phyloP scores from a whole-genome alignment of 495 filamentous ascomycete species.

The Tuber magnatum region DNA sequence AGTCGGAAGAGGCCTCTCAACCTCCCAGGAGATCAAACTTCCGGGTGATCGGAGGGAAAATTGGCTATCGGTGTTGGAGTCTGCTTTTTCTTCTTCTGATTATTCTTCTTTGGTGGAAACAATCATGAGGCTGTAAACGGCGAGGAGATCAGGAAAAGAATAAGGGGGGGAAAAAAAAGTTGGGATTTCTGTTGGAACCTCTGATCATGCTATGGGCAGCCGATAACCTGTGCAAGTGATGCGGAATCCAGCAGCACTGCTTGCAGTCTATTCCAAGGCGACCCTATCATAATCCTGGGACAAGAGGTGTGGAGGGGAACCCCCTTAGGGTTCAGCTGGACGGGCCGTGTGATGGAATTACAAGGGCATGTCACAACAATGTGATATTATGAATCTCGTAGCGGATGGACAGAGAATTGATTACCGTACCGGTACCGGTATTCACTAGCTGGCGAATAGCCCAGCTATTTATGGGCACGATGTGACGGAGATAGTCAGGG shows the following conservation, averaged over 20 bases:
- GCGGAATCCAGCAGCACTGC: background rate
- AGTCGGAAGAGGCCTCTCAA: constrained; percentile 1
- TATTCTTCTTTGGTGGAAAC: background rate
- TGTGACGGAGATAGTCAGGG: background rate
- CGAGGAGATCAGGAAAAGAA: background rate
- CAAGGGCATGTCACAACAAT: background rate
- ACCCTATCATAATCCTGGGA: background rate
- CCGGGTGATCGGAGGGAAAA: background rate
- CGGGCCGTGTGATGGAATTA: constrained; percentile 1
- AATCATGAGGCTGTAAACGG: background rate
- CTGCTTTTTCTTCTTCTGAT: background rate
- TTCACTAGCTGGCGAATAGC: background rate
- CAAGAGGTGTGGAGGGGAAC: background rate
- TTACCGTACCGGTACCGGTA: background rate
- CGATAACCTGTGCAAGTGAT: background rate
- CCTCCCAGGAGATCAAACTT: background rate
- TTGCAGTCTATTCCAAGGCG: background rate
- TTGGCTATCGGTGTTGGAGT: background rate
- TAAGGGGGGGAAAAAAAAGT: background rate
- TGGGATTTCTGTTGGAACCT: background rate
- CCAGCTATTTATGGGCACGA: background rate
- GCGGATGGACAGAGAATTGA: background rate
- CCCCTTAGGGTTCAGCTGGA: background rate
- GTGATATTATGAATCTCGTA: background rate
- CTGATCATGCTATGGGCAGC: background rate